Base-by-base conservation (phyloP, 148 eudicot genomes). In the Fagopyrum homotropicum region DNA sequence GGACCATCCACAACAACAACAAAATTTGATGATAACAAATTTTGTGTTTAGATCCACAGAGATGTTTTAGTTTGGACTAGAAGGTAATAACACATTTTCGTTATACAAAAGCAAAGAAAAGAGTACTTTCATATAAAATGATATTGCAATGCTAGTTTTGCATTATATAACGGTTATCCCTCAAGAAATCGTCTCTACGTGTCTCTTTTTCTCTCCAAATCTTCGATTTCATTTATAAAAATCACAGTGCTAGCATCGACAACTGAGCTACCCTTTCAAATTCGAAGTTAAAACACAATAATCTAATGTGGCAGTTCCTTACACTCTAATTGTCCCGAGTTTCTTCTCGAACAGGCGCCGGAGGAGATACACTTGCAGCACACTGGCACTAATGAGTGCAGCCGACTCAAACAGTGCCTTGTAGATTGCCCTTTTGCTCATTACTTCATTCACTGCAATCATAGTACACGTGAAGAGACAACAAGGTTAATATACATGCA, bases 331-430 rank as follows among this genome's bases (percentile, higher is more conserved):
- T 2, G 54, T 71, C 52, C 73, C 73, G 46, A 91, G 90, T 81
- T 91, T 93, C 73, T 86, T 72, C 63, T 91, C 94, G 75, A 93
- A 93, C 14, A 93, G 84, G 55, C 95, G 98, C 35, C 73, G 85
- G 56, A 93, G 77, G 66, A 93, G 89, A 77, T 80, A 93, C 74
- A 93, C 89, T 81, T 93, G 98, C 78, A 93, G 84, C 80, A 88
- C 85, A 43, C 92, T 91, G 4, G 89, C 92, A 72, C 88, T 82
- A 6, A 93, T 50, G 17, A 93, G 89, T 52, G 95, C 93, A 29
- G 86, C 79, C 10, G 95, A 91, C 80, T 93, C 98, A 17, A 78
- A 83, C n/a, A 93, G 49, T 6, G 95, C 95, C 80, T 93, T 93
- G 82, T 93, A 89, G 54, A 93, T 69, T 61, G 93, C 95, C 77